Conservation (phyloP, 2,329 filamentous ascomycete genomes). For the Penicillium hesseltinei region DNA sequence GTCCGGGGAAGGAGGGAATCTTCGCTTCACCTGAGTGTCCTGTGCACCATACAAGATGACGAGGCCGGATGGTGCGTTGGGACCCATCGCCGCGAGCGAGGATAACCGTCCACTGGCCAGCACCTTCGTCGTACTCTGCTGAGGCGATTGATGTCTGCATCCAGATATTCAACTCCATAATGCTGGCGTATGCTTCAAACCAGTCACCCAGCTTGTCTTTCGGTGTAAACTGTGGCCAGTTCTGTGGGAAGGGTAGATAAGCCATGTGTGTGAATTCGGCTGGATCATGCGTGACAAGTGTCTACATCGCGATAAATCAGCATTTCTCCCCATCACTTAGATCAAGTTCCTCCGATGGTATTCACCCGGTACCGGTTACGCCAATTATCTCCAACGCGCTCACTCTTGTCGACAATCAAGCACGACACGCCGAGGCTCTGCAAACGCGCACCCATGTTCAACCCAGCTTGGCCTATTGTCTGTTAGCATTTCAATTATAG, state of each 20-base stretch:
- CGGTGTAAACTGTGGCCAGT: slow-evolving; percentile 45
- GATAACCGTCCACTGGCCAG: slow-evolving; percentile 41
- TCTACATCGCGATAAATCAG: slow-evolving; percentile 4
- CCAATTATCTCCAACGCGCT: slow-evolving; percentile 52
- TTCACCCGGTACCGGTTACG: slow-evolving; percentile 47
- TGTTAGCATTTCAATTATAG: neutral
- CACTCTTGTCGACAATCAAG: slow-evolving; percentile 48
- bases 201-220: slow-evolving; percentile 51
- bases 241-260: slow-evolving; percentile 42
- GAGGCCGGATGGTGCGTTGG: slow-evolving; percentile 36
- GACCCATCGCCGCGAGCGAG: slow-evolving; percentile 28
- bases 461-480: slow-evolving; percentile 42
- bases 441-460: slow-evolving; percentile 44
- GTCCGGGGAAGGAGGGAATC: slow-evolving; percentile 43
- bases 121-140: slow-evolving; percentile 41
- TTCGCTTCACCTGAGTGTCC: slow-evolving; percentile 46
- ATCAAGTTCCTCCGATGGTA: neutral
- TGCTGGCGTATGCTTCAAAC: slow-evolving; percentile 49
- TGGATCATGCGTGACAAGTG: slow-evolving; percentile 39
- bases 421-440: slow-evolving; percentile 41
- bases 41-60: slow-evolving; percentile 50
- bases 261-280: slow-evolving; percentile 41
- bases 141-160: slow-evolving; percentile 41
- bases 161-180: slow-evolving; percentile 52
- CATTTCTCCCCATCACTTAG: neutral